phyloP scores from a whole-genome alignment of 2,329 filamentous ascomycete genomes.

The Exophiala phaeomuriformis region DNA sequence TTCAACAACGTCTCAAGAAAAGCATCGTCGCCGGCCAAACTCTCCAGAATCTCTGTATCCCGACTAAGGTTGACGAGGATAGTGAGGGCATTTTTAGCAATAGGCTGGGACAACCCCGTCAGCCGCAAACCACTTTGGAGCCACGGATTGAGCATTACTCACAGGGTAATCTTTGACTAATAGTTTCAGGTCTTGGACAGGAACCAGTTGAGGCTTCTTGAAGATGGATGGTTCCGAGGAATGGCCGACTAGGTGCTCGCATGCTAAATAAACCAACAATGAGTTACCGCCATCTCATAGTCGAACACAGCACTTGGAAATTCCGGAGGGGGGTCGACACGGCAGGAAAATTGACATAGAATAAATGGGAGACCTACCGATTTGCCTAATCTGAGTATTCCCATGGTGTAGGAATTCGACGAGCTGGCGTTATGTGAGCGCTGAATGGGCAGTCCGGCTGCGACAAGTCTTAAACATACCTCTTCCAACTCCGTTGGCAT shows the following conservation, averaged over 20 bases:
- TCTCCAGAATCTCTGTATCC: slow-evolving; percentile 67
- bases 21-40: slow-evolving; percentile 66
- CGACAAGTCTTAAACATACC: slow-evolving; percentile 40
- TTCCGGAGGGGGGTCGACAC: not conserved
- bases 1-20: slow-evolving; percentile 69
- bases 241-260: slow-evolving; percentile 80
- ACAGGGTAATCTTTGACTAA: slow-evolving; percentile 77
- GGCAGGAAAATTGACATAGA: not conserved
- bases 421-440: slow-evolving; percentile 49
- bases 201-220: slow-evolving; percentile 69
- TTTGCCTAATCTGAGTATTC: slow-evolving; percentile 80
- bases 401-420: slow-evolving; percentile 90
- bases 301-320: not conserved
- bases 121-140: not conserved
- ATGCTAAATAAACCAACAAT: slow-evolving; percentile 45
- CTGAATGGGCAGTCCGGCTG: not conserved
- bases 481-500: slow-evolving; percentile 75
- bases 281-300: not conserved
- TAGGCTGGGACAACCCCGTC: slow-evolving; percentile 50
- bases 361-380: slow-evolving; percentile 46
- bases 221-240: slow-evolving; percentile 71
- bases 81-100: slow-evolving; percentile 85
- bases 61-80: slow-evolving; percentile 68
- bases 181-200: slow-evolving; percentile 80
- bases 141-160: slow-evolving; percentile 31